Evolutionary conservation across 2,329 filamentous ascomycete genomes (phyloP).

Genomic region (Malbranchea cinnamomea): DNA sequence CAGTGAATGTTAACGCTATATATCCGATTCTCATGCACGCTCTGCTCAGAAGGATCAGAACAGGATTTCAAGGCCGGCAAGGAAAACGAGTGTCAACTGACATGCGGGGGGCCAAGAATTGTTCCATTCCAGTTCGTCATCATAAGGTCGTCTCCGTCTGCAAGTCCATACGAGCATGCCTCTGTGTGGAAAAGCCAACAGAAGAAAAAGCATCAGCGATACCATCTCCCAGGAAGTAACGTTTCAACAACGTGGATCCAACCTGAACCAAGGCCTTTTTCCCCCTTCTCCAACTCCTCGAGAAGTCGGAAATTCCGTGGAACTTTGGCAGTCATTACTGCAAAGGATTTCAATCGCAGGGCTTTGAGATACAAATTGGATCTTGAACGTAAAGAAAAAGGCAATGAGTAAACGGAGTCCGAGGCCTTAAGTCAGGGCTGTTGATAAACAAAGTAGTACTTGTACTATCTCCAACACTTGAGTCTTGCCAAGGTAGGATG

Average conservation of each 20-base stretch:
- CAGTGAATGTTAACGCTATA: conserved; percentile 97
- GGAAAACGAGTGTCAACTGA: no score
- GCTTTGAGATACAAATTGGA: no score
- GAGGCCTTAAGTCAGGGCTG: no score
- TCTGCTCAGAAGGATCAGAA: conserved; percentile 39
- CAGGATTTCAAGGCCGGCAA: no score
- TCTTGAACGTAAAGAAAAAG: no score
- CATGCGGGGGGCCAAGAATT: conserved; percentile 89
- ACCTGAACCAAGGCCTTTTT: conserved; percentile 89
- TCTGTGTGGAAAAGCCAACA: conserved; percentile 43
- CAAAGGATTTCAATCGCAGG: no score
- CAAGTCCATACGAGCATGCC: conserved; percentile 91
- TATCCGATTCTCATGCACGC: conserved; percentile 95
- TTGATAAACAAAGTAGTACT: no score
- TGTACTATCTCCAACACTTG: no score
- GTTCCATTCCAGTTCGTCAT: conserved; percentile 99
- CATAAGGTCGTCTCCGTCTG: conserved; percentile 82
- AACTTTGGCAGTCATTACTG: conserved; percentile 53
- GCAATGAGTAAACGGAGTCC: no score
- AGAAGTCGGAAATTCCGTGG: conserved; percentile 92
- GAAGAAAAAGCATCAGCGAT: conserved; percentile 5
- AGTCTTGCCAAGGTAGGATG: no score
- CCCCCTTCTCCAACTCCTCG: conserved; percentile 96
- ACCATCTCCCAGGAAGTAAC: conserved; percentile 5
- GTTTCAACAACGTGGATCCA: conserved; percentile 5